phyloP scores from a whole-genome alignment of 2,329 filamentous ascomycete species.

The Monilinia polystroma region DNA sequence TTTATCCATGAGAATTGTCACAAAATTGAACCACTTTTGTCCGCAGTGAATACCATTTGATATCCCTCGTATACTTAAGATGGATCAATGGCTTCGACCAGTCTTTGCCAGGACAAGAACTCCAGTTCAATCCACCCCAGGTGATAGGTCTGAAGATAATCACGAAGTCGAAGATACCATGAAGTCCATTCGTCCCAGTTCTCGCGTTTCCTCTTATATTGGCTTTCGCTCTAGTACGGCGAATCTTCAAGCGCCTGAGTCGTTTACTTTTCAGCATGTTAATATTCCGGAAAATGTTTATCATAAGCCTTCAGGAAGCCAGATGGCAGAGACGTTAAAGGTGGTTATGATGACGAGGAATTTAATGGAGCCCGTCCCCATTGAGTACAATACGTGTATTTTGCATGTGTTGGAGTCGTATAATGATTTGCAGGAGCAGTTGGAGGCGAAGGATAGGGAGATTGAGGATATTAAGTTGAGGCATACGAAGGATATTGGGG shows the following conservation, averaged over 20 bases:
- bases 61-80: slow-evolving; percentile 14
- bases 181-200: slow-evolving; percentile 29
- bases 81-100: slow-evolving; percentile 38
- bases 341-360: slow-evolving; percentile 40
- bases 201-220: slow-evolving; percentile 35
- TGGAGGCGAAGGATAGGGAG: slow-evolving; percentile 29
- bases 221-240: slow-evolving; percentile 29
- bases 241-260: slow-evolving; percentile 25
- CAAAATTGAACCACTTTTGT: neutral
- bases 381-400: slow-evolving; percentile 39
- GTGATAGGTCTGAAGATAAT: slow-evolving; percentile 26
- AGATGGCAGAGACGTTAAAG: slow-evolving; percentile 39
- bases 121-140: slow-evolving; percentile 25
- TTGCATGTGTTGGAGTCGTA: slow-evolving; percentile 40
- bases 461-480: slow-evolving; percentile 34
- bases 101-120: slow-evolving; percentile 33
- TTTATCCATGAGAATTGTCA: neutral
- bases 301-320: slow-evolving; percentile 37
- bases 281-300: slow-evolving; percentile 34
- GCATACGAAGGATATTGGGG: slow-evolving; percentile 35
- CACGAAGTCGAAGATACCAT: slow-evolving; percentile 28
- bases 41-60: neutral
- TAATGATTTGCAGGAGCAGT: slow-evolving; percentile 30
- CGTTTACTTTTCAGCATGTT: slow-evolving; percentile 28
- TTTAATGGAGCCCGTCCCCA: slow-evolving; percentile 33